Conservation (phyloP, 805 yeast species). For the Limtongia smithiae region DNA sequence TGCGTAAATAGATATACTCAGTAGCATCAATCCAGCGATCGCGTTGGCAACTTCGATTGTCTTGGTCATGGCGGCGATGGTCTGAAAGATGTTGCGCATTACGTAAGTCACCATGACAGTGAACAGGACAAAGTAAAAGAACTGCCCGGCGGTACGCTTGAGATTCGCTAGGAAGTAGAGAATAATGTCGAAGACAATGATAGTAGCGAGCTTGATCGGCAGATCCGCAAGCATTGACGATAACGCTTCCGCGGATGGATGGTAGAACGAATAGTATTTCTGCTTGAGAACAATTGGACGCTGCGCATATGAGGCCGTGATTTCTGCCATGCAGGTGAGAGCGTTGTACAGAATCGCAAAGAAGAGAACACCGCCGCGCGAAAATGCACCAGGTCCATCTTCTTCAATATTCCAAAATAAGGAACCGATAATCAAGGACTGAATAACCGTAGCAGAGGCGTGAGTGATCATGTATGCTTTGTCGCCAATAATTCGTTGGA, state of each 20-base stretch:
- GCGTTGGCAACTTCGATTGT: slow-evolving; percentile 43
- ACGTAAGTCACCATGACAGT: slow-evolving; percentile 41
- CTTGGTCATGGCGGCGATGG: slow-evolving; percentile 41
- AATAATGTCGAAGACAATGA: slow-evolving; percentile 46
- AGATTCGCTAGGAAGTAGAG: slow-evolving; percentile 56
- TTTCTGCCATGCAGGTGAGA: slow-evolving; percentile 45
- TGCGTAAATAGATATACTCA: slow-evolving; percentile 43
- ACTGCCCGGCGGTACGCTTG: slow-evolving; percentile 49
- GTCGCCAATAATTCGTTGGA: slow-evolving; percentile 56
- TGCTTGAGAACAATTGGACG: slow-evolving; percentile 60
- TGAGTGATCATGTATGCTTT: slow-evolving; percentile 47
- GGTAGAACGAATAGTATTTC: slow-evolving; percentile 45
- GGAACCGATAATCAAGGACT: slow-evolving; percentile 60
- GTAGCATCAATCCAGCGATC: slow-evolving; percentile 43
- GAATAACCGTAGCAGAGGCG: slow-evolving; percentile 47
- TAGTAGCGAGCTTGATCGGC: slow-evolving; percentile 48
- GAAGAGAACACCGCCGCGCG: slow-evolving; percentile 61
- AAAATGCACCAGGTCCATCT: slow-evolving; percentile 52
- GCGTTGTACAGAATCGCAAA: slow-evolving; percentile 42
- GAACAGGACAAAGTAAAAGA: slow-evolving; percentile 48
- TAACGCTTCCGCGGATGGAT: slow-evolving; percentile 61
- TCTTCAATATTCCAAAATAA: slow-evolving; percentile 52
- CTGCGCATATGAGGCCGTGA: slow-evolving; percentile 43
- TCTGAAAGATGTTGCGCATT: slow-evolving; percentile 50
- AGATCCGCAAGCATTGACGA: slow-evolving; percentile 58